Percentiles rank a stretch among this genome's conserved stretches.
phyloP scores from a whole-genome alignment of 2,329 filamentous ascomycete species.

The Pseudocercospora crystallina region DNA sequence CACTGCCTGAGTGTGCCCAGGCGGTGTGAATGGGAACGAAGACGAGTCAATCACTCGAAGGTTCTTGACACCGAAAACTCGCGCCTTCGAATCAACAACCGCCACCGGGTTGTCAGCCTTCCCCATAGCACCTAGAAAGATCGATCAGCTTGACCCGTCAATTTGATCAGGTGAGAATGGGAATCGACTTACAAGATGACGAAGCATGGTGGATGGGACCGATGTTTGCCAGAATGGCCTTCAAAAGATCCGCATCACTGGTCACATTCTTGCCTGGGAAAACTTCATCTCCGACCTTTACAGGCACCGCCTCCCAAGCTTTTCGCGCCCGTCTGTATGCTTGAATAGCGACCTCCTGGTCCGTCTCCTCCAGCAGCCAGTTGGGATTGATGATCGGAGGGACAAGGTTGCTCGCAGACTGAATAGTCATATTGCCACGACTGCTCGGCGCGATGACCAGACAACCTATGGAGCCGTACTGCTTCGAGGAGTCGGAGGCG shows the following conservation, averaged over 20 bases:
- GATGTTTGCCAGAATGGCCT: constrained; percentile 27
- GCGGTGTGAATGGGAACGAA: constrained; percentile 36
- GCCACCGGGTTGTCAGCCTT: constrained; percentile 34
- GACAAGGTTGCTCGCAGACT: constrained; percentile 28
- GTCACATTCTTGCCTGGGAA: constrained; percentile 40
- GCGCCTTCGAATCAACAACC: constrained; percentile 39
- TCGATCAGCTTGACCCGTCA: no score
- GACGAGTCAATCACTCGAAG: constrained; percentile 42
- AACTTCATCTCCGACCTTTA: constrained; percentile 39
- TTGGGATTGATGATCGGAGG: constrained; percentile 38
- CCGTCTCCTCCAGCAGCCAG: constrained; percentile 37
- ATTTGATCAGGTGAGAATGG: no score
- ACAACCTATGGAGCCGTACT: constrained; percentile 36
- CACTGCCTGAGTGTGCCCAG: constrained; percentile 35
- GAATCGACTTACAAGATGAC: constrained; percentile 4
- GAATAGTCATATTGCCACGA: constrained; percentile 39
- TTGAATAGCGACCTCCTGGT: constrained; percentile 36
- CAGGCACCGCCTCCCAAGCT: constrained; percentile 24
- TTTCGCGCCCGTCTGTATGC: constrained; percentile 35
- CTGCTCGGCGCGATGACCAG: constrained; percentile 36
- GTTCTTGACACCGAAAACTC: constrained; percentile 39
- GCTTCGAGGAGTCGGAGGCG: constrained; percentile 28
- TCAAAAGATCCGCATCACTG: constrained; percentile 47
- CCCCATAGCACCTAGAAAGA: constrained; percentile 22
- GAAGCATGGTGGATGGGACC: constrained; percentile 19